Percentiles rank a stretch among this genome's conserved stretches.
Evolutionary conservation across 805 yeast genomes (phyloP).

Genomic region (Myxozyma neotropica): DNA sequence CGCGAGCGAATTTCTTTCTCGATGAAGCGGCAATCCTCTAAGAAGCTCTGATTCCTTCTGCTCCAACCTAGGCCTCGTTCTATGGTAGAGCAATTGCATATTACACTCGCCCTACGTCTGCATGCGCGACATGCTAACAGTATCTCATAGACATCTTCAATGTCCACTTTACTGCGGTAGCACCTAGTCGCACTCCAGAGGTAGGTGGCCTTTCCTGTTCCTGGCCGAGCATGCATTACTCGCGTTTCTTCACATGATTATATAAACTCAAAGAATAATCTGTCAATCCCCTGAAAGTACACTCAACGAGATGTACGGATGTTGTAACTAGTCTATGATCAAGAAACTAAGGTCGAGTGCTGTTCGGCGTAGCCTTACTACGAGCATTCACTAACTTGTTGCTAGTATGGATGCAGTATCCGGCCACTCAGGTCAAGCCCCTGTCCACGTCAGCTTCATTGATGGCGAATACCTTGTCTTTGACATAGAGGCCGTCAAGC

Average conservation of each 20-base stretch:
- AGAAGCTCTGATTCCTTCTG: slow-evolving; percentile 35
- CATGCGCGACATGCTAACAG: no score
- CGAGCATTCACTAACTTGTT: not conserved
- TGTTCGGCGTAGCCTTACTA: not conserved
- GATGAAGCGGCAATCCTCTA: slow-evolving; percentile 33
- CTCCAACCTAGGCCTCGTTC: not conserved
- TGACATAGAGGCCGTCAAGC: slow-evolving; percentile 47
- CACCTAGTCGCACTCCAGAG: not conserved
- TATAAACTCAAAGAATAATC: slow-evolving; percentile 29
- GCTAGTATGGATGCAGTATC: not conserved
- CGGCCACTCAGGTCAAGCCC: not conserved
- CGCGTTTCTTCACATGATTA: slow-evolving; percentile 32
- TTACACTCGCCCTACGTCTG: not conserved
- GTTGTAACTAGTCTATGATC: slow-evolving; percentile 24
- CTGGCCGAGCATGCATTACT: not conserved
- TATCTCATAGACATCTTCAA: no score
- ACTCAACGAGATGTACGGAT: slow-evolving; percentile 5
- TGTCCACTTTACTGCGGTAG: no score
- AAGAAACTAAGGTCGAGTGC: not conserved
- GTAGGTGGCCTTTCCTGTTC: not conserved
- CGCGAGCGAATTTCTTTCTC: slow-evolving; percentile 9
- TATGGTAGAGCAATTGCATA: not conserved
- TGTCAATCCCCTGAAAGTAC: slow-evolving; percentile 39
- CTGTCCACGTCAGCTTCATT: slow-evolving; percentile 18
- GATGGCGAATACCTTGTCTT: slow-evolving; percentile 34